These are phyloP conservation scores for Neonothopanus nambi DNA, from an alignment of 1,284 basidiomycete genomes.

Conservation along the genomic window DNA sequence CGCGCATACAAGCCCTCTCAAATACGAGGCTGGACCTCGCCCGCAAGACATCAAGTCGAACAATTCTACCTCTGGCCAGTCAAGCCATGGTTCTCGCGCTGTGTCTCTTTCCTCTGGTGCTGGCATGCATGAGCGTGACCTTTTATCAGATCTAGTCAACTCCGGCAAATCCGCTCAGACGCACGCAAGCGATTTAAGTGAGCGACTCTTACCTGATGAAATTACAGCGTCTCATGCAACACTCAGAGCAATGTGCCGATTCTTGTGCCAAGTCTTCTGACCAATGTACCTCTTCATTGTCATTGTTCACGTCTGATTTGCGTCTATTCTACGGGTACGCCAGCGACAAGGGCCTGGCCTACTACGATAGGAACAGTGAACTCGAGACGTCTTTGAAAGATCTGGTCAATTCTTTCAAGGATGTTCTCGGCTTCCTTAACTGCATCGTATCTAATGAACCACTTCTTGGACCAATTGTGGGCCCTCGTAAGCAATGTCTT, in stretches of 20 bases:
- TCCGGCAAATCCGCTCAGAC: neutral
- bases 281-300: conserved; percentile 36
- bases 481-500: conserved; percentile 46
- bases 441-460: conserved; percentile 36
- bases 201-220: neutral
- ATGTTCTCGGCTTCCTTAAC: conserved; percentile 33
- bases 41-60: conserved; percentile 14
- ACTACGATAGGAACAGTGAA: conserved; percentile 46
- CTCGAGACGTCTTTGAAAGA: conserved; percentile 53
- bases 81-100: neutral
- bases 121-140: neutral
- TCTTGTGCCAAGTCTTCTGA: conserved; percentile 37
- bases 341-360: conserved; percentile 51
- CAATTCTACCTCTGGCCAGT: neutral
- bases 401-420: conserved; percentile 49
- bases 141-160: neutral
- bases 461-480: conserved; percentile 50
- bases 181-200: neutral
- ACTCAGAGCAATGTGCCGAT: neutral
- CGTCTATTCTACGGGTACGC: conserved; percentile 38
- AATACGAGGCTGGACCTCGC: conserved; percentile 13
- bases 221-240: neutral
- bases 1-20: conserved; percentile 20
- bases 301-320: conserved; percentile 40
- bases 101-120: neutral